Evolutionary conservation across 176 grass and related monocot species (phyloP).

Genomic region (Phoenix roebelenii): DNA sequence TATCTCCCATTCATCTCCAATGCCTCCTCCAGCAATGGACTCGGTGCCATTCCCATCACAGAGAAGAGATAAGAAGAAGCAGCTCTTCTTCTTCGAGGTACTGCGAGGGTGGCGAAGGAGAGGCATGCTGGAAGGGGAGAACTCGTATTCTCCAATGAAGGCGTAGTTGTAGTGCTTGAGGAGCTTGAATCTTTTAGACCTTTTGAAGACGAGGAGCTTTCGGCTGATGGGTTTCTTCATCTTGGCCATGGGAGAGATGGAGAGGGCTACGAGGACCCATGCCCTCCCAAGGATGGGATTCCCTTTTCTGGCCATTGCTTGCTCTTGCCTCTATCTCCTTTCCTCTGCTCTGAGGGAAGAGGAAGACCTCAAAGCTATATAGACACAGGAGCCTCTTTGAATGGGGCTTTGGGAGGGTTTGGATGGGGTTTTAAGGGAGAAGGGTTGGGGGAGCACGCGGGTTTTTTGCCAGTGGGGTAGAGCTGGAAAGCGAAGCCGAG

Average conservation of each 20-base stretch:
- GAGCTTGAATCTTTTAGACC: constrained; percentile 34
- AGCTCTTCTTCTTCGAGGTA: no score
- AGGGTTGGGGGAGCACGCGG: no score
- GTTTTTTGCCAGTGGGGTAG: no score
- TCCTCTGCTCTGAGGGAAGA: no score
- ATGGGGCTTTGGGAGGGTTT: no score
- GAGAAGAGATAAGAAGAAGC: constrained; percentile 29
- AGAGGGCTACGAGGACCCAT: constrained; percentile 41
- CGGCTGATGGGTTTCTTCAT: constrained; percentile 21
- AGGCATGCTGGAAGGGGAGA: no score
- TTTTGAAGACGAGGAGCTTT: constrained; percentile 54
- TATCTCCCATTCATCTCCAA: constrained; percentile 16
- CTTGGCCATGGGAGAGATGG: constrained; percentile 40
- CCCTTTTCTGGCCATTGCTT: constrained; percentile 19
- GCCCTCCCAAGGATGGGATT: constrained; percentile 37
- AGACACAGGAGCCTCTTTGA: no score
- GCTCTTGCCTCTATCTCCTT: no score
- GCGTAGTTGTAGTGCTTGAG: constrained; percentile 62
- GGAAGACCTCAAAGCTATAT: no score
- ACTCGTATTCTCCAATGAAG: constrained; percentile 45
- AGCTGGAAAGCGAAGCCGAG: no score
- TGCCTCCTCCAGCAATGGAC: constrained; percentile 23
- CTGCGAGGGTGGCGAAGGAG: no score
- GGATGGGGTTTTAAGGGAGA: no score
- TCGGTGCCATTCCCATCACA: constrained; percentile 28